phyloP scores from a whole-genome alignment of 148 eudicot species.

The Rhododendron mucronatum region DNA sequence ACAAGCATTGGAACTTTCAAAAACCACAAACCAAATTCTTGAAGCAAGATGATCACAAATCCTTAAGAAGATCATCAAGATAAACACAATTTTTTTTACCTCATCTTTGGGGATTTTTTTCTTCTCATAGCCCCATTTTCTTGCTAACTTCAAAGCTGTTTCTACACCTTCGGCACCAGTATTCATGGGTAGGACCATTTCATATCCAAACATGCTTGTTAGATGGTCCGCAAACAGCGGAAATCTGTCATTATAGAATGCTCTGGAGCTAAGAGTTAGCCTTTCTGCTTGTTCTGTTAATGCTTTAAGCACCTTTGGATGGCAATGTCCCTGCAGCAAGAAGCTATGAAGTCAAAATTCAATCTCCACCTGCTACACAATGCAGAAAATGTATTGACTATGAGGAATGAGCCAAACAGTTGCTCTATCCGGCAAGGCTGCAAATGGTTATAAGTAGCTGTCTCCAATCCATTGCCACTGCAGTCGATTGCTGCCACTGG shows the following conservation, averaged over 20 bases:
- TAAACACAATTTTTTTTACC: conserved; percentile 28
- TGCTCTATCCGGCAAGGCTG: neutral
- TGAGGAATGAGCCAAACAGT: neutral
- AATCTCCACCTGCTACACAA: neutral
- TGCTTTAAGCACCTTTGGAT: conserved; percentile 82
- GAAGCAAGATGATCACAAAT: neutral
- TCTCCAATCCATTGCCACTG: neutral
- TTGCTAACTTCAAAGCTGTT: conserved; percentile 91
- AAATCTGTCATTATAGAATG: conserved; percentile 86
- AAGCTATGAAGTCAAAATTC: conserved; percentile 4
- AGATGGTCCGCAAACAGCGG: conserved; percentile 77
- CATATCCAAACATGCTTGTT: conserved; percentile 89
- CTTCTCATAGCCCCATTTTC: conserved; percentile 97
- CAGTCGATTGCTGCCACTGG: neutral
- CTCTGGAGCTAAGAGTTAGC: conserved; percentile 94
- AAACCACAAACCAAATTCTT: neutral
- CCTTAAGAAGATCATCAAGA: neutral
- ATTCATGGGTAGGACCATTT: conserved; percentile 98
- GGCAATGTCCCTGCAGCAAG: conserved; percentile 84
- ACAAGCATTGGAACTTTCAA: neutral
- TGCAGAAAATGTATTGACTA: neutral
- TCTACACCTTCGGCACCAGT: conserved; percentile 99
- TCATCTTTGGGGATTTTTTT: conserved; percentile 80
- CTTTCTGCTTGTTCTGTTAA: conserved; percentile 72
- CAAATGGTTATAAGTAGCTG: neutral